Evolutionary conservation across 139 green algal species (phyloP), one percentile per base, ranked within the genome.

Genomic region (Micractinium sp.): DNA sequence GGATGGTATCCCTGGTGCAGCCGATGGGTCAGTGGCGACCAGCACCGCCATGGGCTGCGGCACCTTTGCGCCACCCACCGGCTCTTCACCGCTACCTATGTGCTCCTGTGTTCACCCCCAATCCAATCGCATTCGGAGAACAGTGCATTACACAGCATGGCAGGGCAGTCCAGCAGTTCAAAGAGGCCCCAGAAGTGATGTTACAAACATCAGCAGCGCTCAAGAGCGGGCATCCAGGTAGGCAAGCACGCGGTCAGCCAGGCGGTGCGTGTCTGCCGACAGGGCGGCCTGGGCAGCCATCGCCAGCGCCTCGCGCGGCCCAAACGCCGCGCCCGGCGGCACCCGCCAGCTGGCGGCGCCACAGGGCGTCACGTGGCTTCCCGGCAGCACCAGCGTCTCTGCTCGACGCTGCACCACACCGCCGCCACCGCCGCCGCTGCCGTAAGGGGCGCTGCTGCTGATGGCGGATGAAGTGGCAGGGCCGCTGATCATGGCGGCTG

Each of bases 401-500:
- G 38, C 63, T 22, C 82, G 63, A 47, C 47, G 53, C 22, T 31
- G 47, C 23, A 7, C 25, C 22, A 1, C 76, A 33, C 35, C 23
- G 16, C 76, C 39, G 56, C 56, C 53, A 56, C 56, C 56, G n/a
- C 60, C 18, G 41, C 56, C 35, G 67, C 83, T 29, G 61, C n/a
- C 35, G 33, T 25, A 20, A 56, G 56, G 27, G 19, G 7, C 71
- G n/a, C 35, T 35, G 61, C 29, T 56, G 67, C 38, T 47, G 25
- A 73, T 18, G 18, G 23, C 16, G 13, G 35, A 80, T 18, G 74
- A 80, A 14, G 63, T 27, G 63, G 63, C 20, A 23, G 63, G 63
- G 63, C 47, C 22, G 36, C 39, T 53, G 66, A 98, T 91, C 86
- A 96, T 76, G 61, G 89, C 76, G 38, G 93, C 93, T 25, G 98